Evolutionary conservation across 2,329 filamentous ascomycete species (phyloP).

Genomic region (Aspergillus texensis): DNA sequence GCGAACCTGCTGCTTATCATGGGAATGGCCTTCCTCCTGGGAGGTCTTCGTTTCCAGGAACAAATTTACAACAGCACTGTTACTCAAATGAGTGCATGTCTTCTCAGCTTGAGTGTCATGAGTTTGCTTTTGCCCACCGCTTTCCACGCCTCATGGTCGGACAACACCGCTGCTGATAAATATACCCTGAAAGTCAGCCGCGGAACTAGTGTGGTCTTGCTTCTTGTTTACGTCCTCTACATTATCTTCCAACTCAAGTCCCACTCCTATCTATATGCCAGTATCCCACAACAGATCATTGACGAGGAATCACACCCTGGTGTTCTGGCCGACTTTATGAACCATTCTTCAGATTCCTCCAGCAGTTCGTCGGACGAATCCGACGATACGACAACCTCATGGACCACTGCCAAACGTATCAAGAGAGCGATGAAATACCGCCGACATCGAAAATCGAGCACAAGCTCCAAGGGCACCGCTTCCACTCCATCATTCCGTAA

Average conservation of each 20-base stretch:
- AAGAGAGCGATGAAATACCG: slow-evolving; percentile 73
- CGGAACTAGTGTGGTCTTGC: slow-evolving; percentile 82
- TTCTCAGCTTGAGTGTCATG: slow-evolving; percentile 86
- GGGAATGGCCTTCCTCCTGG: slow-evolving; percentile 88
- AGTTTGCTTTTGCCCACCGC: slow-evolving; percentile 88
- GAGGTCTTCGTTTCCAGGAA: slow-evolving; percentile 83
- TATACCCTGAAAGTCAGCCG: slow-evolving; percentile 83
- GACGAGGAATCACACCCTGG: slow-evolving; percentile 89
- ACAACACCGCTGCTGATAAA: slow-evolving; percentile 63
- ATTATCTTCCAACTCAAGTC: slow-evolving; percentile 90
- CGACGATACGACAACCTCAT: slow-evolving; percentile 67
- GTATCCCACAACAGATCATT: slow-evolving; percentile 88
- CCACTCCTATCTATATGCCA: slow-evolving; percentile 88
- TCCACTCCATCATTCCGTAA: slow-evolving; percentile 29
- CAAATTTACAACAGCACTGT: slow-evolving; percentile 96
- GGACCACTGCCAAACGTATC: slow-evolving; percentile 74
- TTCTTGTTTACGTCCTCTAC: slow-evolving; percentile 81
- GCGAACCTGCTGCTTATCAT: slow-evolving; percentile 86
- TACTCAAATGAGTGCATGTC: slow-evolving; percentile 92
- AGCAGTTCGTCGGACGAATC: slow-evolving; percentile 64
- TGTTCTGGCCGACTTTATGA: slow-evolving; percentile 78
- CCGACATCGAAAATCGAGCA: slow-evolving; percentile 75
- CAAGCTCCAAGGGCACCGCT: slow-evolving; percentile 60
- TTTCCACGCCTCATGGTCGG: slow-evolving; percentile 83
- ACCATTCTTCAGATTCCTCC: slow-evolving; percentile 53